A percentile compares a stretch with the other conserved stretches of the same genome.
phyloP scores from a whole-genome alignment of 2,329 filamentous ascomycete species.

The Hypoxylon sp. region DNA sequence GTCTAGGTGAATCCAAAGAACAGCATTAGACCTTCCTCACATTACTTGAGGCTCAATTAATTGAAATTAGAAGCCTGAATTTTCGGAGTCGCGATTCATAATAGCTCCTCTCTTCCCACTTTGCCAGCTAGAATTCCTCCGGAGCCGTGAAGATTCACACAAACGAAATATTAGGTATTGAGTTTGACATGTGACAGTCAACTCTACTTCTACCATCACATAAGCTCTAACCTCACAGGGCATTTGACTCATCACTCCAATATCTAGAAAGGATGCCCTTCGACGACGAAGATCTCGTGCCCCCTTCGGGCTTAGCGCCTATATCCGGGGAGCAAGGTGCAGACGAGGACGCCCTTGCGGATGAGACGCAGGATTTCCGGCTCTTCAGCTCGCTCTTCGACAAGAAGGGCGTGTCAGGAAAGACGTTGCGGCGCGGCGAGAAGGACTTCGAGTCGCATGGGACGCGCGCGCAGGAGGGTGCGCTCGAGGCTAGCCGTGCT shows the following conservation, averaged over 20 bases:
- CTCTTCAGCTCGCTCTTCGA: conserved; percentile 72
- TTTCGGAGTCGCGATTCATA: too few species aligned
- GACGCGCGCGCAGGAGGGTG: conserved; percentile 82
- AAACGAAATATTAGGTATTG: not conserved
- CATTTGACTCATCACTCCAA: not conserved
- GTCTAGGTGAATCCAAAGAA: too few species aligned
- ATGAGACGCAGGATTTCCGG: conserved; percentile 90
- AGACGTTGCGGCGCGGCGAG: conserved; percentile 89
- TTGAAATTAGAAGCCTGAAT: not conserved
- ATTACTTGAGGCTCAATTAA: not conserved
- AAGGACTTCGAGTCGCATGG: conserved; percentile 98
- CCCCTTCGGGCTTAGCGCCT: conserved; percentile 27
- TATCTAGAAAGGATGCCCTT: conserved; percentile 45
- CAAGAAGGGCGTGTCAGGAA: conserved; percentile 62
- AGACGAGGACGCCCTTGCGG: conserved; percentile 73
- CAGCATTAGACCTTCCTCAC: not conserved
- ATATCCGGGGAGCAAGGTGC: conserved; percentile 53
- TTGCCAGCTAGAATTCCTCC: not conserved
- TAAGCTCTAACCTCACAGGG: conserved; percentile 1
- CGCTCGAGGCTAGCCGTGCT: conserved; percentile 83
- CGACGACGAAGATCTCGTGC: conserved; percentile 49
- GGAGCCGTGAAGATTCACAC: not conserved
- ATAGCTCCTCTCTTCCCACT: not conserved
- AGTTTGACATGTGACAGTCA: conserved; percentile 21
- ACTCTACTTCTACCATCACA: not conserved